These are phyloP conservation scores for Brassica cretica DNA, from an alignment of 345 rosid species.

Conservation along the genomic window DNA sequence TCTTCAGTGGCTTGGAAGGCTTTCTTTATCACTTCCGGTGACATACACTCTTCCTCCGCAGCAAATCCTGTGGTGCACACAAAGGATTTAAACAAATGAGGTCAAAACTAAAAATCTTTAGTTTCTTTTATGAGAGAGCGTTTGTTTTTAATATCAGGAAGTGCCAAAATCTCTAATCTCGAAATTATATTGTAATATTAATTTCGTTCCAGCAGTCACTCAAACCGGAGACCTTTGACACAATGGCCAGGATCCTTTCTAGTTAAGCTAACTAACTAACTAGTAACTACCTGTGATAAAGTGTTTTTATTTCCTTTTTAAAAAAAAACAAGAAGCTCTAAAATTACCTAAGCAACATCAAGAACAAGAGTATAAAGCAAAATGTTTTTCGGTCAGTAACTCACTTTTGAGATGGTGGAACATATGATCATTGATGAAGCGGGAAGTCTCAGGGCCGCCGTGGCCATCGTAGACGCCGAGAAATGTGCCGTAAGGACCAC, in stretches of 20 bases:
- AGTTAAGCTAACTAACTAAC: too few species aligned
- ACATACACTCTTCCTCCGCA: conserved; percentile 71
- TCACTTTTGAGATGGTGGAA: conserved; percentile 76
- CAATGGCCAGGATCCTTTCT: too few species aligned
- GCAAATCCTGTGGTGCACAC: conserved; percentile 55
- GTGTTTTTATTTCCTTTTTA: background rate
- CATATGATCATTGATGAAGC: conserved; percentile 73
- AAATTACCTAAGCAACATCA: background rate
- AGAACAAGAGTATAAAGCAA: background rate
- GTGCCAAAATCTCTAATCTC: too few species aligned
- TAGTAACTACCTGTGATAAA: too few species aligned
- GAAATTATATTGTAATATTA: too few species aligned
- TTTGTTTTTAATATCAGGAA: too few species aligned
- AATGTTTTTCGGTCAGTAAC: conserved; percentile 9
- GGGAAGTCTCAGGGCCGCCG: conserved; percentile 87
- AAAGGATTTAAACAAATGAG: background rate
- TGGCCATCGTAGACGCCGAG: conserved; percentile 89
- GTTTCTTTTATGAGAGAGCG: background rate
- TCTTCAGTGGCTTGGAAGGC: conserved; percentile 93
- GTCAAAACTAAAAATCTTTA: background rate
- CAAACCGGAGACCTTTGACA: too few species aligned
- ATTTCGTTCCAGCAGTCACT: too few species aligned
- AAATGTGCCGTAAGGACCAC: conserved; percentile 83
- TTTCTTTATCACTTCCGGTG: conserved; percentile 67
- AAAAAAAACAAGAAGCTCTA: background rate